These are phyloP conservation scores for Arabidopsis suecica DNA, from an alignment of 345 rosid species.

Conservation along the genomic window DNA sequence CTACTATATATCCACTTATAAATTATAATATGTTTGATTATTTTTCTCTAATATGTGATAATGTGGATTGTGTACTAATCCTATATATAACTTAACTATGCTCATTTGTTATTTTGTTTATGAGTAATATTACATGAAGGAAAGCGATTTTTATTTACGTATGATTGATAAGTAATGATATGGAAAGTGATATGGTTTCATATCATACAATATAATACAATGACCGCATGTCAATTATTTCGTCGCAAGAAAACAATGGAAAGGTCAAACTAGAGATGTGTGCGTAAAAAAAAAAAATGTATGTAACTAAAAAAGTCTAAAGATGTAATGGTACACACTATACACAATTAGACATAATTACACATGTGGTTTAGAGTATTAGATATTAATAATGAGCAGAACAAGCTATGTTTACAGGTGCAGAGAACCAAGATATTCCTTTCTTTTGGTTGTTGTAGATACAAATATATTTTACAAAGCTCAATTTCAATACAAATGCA, in stretches of 20 bases:
- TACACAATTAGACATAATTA: conserved; percentile 3
- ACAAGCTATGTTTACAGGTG: not conserved
- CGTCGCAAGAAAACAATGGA: conserved; percentile 15
- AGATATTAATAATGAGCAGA: conserved; percentile 1
- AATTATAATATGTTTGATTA: not conserved
- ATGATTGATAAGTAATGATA: not conserved
- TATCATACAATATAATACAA: not conserved
- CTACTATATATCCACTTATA: not conserved
- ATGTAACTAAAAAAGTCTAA: conserved; percentile 1
- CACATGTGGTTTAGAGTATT: conserved; percentile 7
- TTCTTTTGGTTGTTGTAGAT: not conserved
- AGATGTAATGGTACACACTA: conserved; percentile 15
- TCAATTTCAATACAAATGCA: not conserved
- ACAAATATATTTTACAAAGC: not conserved
- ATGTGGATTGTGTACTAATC: not conserved
- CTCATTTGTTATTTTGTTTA: not conserved
- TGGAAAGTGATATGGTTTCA: conserved; percentile 20
- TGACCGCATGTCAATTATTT: conserved; percentile 23
- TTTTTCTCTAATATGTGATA: not conserved
- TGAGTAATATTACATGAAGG: not conserved
- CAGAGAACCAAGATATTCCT: not conserved
- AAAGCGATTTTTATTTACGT: not conserved
- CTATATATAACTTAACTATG: not conserved
- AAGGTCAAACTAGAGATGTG: conserved; percentile 36
- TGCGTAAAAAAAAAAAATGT: not conserved